phyloP scores from a whole-genome alignment of 192 early-diverging fungal species.

The Podila clonocystis region DNA sequence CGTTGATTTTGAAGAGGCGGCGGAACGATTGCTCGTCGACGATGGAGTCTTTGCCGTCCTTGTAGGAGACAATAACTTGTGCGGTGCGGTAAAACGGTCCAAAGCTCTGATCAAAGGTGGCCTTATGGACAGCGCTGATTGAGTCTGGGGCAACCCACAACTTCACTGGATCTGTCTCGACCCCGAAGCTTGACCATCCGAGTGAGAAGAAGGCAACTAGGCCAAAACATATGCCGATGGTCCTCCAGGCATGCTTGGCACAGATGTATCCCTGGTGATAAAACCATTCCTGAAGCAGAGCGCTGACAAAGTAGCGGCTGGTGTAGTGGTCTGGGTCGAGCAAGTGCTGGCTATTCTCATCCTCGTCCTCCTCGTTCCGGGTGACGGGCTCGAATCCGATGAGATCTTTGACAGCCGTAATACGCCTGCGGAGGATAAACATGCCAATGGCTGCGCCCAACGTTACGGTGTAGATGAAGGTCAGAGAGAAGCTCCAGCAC shows the following conservation, averaged over 20 bases:
- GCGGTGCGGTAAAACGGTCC: slow-evolving; percentile 75
- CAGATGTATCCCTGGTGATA: slow-evolving; percentile 67
- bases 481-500: slow-evolving; percentile 62
- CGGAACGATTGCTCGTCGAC: slow-evolving; percentile 54
- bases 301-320: slow-evolving; percentile 59
- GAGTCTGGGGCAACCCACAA: slow-evolving; percentile 71
- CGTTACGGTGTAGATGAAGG: slow-evolving; percentile 53
- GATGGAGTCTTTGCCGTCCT: slow-evolving; percentile 43
- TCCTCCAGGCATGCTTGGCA: slow-evolving; percentile 62
- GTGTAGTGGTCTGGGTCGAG: slow-evolving; percentile 58
- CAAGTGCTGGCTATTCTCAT: slow-evolving; percentile 48
- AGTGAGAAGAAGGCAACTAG: slow-evolving; percentile 61
- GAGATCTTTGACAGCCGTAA: slow-evolving; percentile 23
- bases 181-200: slow-evolving; percentile 63
- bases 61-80: slow-evolving; percentile 64
- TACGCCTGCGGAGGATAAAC: slow-evolving; percentile 34
- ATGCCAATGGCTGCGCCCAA: slow-evolving; percentile 26
- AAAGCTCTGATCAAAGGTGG: slow-evolving; percentile 69
- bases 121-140: slow-evolving; percentile 60
- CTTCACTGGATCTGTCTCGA: slow-evolving; percentile 66
- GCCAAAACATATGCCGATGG: slow-evolving; percentile 51
- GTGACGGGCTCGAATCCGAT: slow-evolving; percentile 58
- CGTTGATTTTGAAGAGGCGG: slow-evolving; percentile 60
- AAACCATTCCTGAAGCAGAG: slow-evolving; percentile 65
- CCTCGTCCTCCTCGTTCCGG: slow-evolving; percentile 51